Evolutionary conservation across 805 yeast genomes (phyloP), one percentile per base, ranked within the genome.

Genomic region (Sugiyamaella americana): DNA sequence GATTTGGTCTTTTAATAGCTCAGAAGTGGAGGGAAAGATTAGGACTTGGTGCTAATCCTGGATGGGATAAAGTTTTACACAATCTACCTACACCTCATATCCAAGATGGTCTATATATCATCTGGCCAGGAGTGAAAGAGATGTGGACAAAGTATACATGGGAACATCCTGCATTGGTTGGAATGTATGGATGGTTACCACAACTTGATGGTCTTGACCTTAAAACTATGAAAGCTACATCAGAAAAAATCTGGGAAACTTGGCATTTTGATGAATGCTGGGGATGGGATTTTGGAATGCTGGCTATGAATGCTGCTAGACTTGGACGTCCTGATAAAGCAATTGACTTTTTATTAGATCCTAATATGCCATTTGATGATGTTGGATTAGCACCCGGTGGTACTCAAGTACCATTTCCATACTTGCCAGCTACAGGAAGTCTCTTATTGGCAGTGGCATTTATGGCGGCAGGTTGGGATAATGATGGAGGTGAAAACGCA

Each of bases 251-350:
- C 18, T 42, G 45, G 45, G 40, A 42, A 4, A 42, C 45, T 6
- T 42, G 45, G 45, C 45, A 42, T 22, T 42, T 42, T 34, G 45
- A 42, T 21, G 16, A 23, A 3, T 42, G 45, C 24, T 42, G 45
- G 45, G 45, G 45, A 34, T 42, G 45, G 45, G 45, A 42, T 18
- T 42, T 42, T 32, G 45, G 45, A 5, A 42, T 42, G 45, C 40
- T 34, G 6, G 45, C 45, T 6, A 42, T 42, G 45, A 42, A 42
- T 11, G 45, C 45, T 42, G 45, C 45, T 10, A 29, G 45, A 29
- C 21, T 35, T 5, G 45, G 45, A 4, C n/a, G 35, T 5, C 42
- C 43, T 3, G 41, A 42, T 5, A 22, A 17, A 5, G 45, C 45
- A 3, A 20, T 42, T n/a, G 41, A 30, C 4, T 42, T 42, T 34